These are phyloP conservation scores for Suillus subaureus DNA, from an alignment of 768 basidiomycete genomes.

Conservation along the genomic window DNA sequence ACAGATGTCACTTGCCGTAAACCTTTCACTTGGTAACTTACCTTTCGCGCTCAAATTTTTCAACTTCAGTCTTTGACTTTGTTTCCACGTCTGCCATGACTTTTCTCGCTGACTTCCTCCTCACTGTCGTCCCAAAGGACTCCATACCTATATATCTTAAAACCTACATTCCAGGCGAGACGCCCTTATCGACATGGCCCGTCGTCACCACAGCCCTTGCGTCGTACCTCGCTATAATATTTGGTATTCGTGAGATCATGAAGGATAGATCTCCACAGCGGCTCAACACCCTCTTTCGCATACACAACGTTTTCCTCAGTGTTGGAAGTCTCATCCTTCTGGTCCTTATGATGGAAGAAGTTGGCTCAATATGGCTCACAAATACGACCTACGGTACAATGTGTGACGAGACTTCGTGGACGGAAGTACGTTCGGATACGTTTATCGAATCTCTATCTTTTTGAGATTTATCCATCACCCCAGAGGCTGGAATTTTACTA, in stretches of 20 bases:
- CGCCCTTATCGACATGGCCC: conserved; percentile 61
- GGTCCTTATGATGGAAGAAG: conserved; percentile 89
- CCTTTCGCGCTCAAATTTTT: conserved; percentile 24
- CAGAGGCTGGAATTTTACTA: conserved; percentile 95
- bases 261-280: conserved; percentile 70
- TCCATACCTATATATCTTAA: conserved; percentile 37
- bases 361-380: conserved; percentile 75
- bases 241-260: conserved; percentile 84
- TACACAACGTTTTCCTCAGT: conserved; percentile 89
- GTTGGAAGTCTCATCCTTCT: conserved; percentile 83
- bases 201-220: conserved; percentile 70
- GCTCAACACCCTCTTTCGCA: conserved; percentile 83
- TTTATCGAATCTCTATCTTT: conserved; percentile 5
- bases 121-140: conserved; percentile 56
- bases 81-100: conserved; percentile 51
- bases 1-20: conserved; percentile 26
- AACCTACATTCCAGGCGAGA: conserved; percentile 56
- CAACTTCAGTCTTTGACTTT: conserved; percentile 23
- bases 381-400: conserved; percentile 76
- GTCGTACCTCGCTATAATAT: conserved; percentile 87
- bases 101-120: conserved; percentile 72
- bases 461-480: conserved; percentile 5
- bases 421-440: conserved; percentile 60
- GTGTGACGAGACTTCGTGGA: conserved; percentile 81
- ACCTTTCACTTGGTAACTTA: conserved; percentile 17